phyloP scores from a whole-genome alignment of 306 rosid species.

The Urtica urens region DNA sequence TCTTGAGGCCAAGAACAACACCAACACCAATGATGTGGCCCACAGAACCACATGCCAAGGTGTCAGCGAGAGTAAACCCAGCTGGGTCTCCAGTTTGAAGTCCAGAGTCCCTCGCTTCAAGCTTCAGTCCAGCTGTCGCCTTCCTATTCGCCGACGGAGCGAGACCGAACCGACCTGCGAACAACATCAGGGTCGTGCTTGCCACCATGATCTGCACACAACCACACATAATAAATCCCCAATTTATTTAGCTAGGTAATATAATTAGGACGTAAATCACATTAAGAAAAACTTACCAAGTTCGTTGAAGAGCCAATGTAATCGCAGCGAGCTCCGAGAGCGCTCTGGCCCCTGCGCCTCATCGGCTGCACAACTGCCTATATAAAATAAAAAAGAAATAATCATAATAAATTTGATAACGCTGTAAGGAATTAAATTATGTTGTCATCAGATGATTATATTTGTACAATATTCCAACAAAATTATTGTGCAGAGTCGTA shows the following conservation, averaged over 20 bases:
- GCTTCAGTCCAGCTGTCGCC: conserved; percentile 82
- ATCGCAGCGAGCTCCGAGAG: conserved; percentile 73
- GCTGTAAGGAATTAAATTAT: neutral
- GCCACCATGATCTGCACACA: conserved; percentile 59
- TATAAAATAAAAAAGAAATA: neutral
- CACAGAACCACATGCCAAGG: conserved; percentile 77
- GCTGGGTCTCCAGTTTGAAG: conserved; percentile 96
- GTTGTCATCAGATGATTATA: neutral
- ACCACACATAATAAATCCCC: neutral
- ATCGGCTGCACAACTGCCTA: conserved; percentile 58
- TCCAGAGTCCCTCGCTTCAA: conserved; percentile 85
- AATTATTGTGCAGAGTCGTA: neutral
- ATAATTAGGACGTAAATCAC: too few relatives aligned
- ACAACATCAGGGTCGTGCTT: conserved; percentile 74
- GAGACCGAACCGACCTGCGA: conserved; percentile 92
- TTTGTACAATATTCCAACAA: neutral
- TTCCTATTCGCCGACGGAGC: conserved; percentile 97
- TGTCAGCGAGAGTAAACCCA: conserved; percentile 94
- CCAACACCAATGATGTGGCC: conserved; percentile 98
- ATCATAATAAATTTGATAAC: neutral
- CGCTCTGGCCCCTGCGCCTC: conserved; percentile 67
- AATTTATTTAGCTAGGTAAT: neutral
- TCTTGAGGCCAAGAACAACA: conserved; percentile 88
- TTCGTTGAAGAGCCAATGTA: conserved; percentile 87
- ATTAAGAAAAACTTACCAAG: conserved; percentile 32